These are phyloP conservation scores for Polytrichum formosum DNA, from an alignment of 225 moss, liverwort and hornwort genomes.

Conservation along the genomic window DNA sequence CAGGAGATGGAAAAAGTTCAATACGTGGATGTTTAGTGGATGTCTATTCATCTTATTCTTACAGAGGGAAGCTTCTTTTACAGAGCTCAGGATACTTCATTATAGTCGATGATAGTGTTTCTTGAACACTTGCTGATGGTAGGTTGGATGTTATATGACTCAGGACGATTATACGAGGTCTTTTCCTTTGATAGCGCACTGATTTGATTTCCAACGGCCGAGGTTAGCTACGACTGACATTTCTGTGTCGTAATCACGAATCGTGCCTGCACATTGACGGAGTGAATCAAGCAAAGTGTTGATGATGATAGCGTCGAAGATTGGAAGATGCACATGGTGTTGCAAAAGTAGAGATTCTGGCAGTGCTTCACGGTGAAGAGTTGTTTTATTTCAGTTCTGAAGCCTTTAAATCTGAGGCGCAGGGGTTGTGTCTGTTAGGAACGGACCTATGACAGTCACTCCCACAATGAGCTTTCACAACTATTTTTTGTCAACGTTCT, in stretches of 20 bases:
- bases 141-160: too few relatives aligned
- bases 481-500: not conserved
- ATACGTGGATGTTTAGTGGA: not conserved
- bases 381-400: not conserved
- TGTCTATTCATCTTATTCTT: not conserved
- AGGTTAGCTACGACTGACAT: too few relatives aligned
- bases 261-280: not conserved
- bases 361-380: not conserved
- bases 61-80: not conserved
- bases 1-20: not conserved
- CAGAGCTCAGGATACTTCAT: not conserved
- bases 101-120: not conserved
- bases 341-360: not conserved
- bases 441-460: not conserved
- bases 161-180: too few relatives aligned
- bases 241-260: not conserved
- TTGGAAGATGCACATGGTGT: not conserved
- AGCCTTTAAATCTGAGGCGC: not conserved
- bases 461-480: not conserved
- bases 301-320: not conserved
- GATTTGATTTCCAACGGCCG: too few relatives aligned
- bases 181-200: too few relatives aligned
- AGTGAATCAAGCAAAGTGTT: not conserved
- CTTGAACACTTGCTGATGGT: not conserved
- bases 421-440: slow-evolving; percentile 6